Conservation (phyloP, 148 eudicot species). For the Heliamphora exappendiculata region DNA sequence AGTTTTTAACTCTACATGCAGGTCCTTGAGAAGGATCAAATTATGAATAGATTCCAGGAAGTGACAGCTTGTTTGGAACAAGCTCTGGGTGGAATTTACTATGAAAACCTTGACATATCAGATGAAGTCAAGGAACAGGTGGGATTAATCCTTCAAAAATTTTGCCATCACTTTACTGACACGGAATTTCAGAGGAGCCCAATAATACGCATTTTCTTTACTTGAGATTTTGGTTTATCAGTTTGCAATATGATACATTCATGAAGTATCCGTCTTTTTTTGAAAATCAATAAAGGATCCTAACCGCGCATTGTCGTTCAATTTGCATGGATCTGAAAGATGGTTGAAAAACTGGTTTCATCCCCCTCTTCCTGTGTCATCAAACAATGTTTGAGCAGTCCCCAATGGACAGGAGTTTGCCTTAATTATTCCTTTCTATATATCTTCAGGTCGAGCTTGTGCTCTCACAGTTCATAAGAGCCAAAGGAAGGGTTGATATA, state of each 20-base stretch:
- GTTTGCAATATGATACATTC: background rate
- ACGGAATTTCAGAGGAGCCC: background rate
- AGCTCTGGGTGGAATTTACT: conserved; percentile 56
- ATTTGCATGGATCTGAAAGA: background rate
- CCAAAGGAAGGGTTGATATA: conserved; percentile 72
- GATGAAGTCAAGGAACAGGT: conserved; percentile 99
- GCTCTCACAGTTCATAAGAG: conserved; percentile 77
- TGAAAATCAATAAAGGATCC: background rate
- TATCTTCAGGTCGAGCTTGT: conserved; percentile 83
- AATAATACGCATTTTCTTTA: background rate
- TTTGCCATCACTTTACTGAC: background rate
- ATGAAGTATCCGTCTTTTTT: background rate
- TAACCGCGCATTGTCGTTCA: background rate
- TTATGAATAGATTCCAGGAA: conserved; percentile 62
- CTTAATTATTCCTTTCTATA: background rate
- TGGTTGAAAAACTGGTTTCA: background rate
- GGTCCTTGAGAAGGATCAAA: conserved; percentile 76
- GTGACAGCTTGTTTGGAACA: conserved; percentile 69
- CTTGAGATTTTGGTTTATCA: background rate
- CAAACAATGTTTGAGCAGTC: background rate
- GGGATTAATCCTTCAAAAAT: background rate
- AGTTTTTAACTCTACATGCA: conserved; percentile 18
- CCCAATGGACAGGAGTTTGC: background rate
- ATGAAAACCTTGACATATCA: conserved; percentile 71
- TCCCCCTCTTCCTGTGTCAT: background rate